Conservation (phyloP, 306 rosid genomes). For the Ceratonia siliqua region DNA sequence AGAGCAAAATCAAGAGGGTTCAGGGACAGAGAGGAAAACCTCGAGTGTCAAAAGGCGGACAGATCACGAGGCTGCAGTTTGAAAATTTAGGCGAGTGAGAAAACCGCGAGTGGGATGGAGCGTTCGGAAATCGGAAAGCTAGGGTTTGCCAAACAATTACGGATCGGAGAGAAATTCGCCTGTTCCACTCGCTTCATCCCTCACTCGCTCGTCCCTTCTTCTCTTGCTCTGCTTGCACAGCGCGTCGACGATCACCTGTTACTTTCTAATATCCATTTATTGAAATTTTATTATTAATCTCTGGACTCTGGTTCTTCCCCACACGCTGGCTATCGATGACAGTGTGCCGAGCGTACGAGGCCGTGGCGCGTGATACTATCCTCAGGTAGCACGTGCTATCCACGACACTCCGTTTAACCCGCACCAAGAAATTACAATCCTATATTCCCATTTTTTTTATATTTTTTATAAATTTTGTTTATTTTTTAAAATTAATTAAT, state of each 20-base stretch:
- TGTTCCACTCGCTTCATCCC: slow-evolving; percentile 41
- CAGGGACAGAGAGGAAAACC: slow-evolving; percentile 9
- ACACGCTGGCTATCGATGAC: slow-evolving; percentile 29
- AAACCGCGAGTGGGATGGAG: slow-evolving; percentile 47
- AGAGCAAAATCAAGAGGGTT: neutral
- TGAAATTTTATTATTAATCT: neutral
- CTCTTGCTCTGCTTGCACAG: slow-evolving; percentile 27
- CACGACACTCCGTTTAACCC: slow-evolving; percentile 31
- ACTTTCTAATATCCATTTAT: neutral
- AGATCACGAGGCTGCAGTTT: slow-evolving; percentile 30
- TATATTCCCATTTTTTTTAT: too few species aligned
- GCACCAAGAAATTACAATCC: too few species aligned
- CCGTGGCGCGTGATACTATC: slow-evolving; percentile 42
- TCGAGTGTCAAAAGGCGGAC: slow-evolving; percentile 30
- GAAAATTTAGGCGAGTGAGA: slow-evolving; percentile 50
- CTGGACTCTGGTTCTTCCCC: neutral
- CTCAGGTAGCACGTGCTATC: slow-evolving; percentile 17
- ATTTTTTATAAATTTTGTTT: too few species aligned
- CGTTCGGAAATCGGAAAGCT: slow-evolving; percentile 24
- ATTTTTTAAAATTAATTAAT: too few species aligned
- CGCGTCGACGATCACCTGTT: slow-evolving; percentile 40
- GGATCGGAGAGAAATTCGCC: slow-evolving; percentile 43
- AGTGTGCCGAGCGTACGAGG: slow-evolving; percentile 3
- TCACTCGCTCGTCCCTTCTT: slow-evolving; percentile 14
- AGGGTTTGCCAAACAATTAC: slow-evolving; percentile 44